Base-by-base conservation (phyloP, 257 asterid genomes). In the Jasminum sambac region DNA sequence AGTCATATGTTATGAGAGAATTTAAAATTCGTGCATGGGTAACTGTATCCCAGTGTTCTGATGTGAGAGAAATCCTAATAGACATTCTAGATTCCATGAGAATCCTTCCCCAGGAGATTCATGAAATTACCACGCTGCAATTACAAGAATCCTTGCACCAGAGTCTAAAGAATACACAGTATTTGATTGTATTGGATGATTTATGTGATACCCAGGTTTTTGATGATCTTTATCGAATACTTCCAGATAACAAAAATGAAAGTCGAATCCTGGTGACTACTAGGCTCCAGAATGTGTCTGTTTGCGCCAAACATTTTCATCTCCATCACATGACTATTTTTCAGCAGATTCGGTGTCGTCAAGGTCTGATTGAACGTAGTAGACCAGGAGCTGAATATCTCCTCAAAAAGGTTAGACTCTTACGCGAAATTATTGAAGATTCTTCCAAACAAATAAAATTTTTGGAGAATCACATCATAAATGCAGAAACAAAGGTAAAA, bases 181-280 rank as follows among this genome's bases (percentile, higher is more conserved):
- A 77, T 37, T 67, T 77, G 11, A 77, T 73, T 11, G 62, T 78
- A 11, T 2, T 78, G 63, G 78, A 78, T 64, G 78, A 73, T 12
- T 40, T 78, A n/a, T 68, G 82, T 78, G 40, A 55, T 5, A 14
- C 66, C 5, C 0, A 17, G 1, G 70, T 12, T 2, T 69, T 74
- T 72, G 0, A 72, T 34, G 30, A 13, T 14, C 6, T 77, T 24
- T 67, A 13, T 17, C 3, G 6, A 13, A 40, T 66, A n/a, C 26
- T 76, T 38, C 77, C 80, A 5, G 69, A 76, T 41, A 71, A 76
- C 7, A 40, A 19, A 8, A 70, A 42, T 5, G 72, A 52, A 34
- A 76, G 80, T 6, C 5, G 80, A 17, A 46, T 76, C 38, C 0
- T 76, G 2, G 26, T 76, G 3, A 76, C 80, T 4, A 70, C 72